Evolutionary conservation across 768 basidiomycete species (phyloP).

Genomic region (Serendipita indica): DNA sequence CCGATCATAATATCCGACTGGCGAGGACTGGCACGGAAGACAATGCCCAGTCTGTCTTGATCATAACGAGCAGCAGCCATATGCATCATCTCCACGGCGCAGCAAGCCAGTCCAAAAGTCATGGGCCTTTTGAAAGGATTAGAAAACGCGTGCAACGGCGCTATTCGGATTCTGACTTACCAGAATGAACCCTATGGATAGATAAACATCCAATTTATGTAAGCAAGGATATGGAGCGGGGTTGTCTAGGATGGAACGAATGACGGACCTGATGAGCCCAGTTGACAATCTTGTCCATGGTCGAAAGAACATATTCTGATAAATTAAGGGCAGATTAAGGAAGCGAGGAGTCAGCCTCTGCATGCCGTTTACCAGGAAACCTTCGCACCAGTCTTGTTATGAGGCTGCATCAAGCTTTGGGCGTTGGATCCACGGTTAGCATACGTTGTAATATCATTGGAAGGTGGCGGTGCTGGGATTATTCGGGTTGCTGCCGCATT

Average conservation of each 20-base stretch:
- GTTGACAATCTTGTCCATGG: slow-evolving; percentile 90
- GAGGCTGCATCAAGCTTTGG: slow-evolving; percentile 70
- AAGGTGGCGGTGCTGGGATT: not conserved
- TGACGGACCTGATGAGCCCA: slow-evolving; percentile 77
- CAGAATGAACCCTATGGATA: slow-evolving; percentile 2
- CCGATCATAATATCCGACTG: slow-evolving; percentile 94
- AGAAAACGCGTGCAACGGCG: not conserved
- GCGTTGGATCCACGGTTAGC: slow-evolving; percentile 75
- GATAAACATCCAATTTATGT: not conserved
- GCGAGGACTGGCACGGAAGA: slow-evolving; percentile 97
- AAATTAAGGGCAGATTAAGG: not conserved
- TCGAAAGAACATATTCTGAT: slow-evolving; percentile 89
- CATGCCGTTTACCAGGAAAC: not conserved
- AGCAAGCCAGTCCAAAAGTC: slow-evolving; percentile 96
- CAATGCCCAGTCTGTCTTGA: slow-evolving; percentile 91
- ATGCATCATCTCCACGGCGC: slow-evolving; percentile 99
- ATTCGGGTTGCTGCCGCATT: too few species aligned
- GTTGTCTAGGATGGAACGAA: not conserved
- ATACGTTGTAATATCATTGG: slow-evolving; percentile 32
- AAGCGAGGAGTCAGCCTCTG: not conserved
- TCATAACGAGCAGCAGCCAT: slow-evolving; percentile 99
- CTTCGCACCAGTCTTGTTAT: slow-evolving; percentile 70
- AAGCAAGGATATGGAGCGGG: not conserved
- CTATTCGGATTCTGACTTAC: not conserved
- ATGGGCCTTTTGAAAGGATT: slow-evolving; percentile 91